Evolutionary conservation across 768 basidiomycete species (phyloP), one percentile per base, ranked within the genome.

Genomic region (Phylloporus sp.): DNA sequence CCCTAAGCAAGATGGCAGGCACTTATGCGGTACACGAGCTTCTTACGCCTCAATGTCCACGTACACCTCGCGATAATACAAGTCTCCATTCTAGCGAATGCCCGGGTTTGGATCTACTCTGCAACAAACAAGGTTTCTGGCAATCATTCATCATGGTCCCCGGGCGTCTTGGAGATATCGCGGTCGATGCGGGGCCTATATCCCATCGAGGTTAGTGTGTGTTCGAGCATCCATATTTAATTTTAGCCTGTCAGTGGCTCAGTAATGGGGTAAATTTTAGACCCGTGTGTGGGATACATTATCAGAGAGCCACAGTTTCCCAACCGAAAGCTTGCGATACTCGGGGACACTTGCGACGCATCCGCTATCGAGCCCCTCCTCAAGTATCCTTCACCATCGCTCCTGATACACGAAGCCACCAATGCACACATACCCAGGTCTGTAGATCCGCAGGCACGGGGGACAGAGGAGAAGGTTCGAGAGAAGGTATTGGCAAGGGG

Each of bases 371-470:
- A 77, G n/a, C 80, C 81, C 10, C 76, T 89, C 22, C 80, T 79
- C 65, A 58, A 59, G 40, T 62, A 69, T 24, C 73, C 80, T 41
- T 62, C 76, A 4, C 76, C 79, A 22, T 80, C 84, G 26, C 73
- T 93, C n/a, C 76, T 93, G 18, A 74, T 93, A n/a, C 92, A 94
- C 66, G 91, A 94, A 69, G 82, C 85, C 2, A 91, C 88, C 2
- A 90, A 93, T 61, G 82, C 85, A 0, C 78, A 76, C 56, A 80
- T 94, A 32, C 83, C 86, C 0, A 62, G 53, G 2, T 59, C 73
- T 43, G 75, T 86, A 49, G 83, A 84, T 63, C 69, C 73, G 9
- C 72, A 69, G 29, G 70, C 78, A 27, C 76, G 64, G 47, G 74
- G 77, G 47, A 72, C 72, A 24, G 70, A 65, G 3, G 70, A 71